Conservation (phyloP, 1,284 basidiomycete genomes). For the Hemileia vastatrix region DNA sequence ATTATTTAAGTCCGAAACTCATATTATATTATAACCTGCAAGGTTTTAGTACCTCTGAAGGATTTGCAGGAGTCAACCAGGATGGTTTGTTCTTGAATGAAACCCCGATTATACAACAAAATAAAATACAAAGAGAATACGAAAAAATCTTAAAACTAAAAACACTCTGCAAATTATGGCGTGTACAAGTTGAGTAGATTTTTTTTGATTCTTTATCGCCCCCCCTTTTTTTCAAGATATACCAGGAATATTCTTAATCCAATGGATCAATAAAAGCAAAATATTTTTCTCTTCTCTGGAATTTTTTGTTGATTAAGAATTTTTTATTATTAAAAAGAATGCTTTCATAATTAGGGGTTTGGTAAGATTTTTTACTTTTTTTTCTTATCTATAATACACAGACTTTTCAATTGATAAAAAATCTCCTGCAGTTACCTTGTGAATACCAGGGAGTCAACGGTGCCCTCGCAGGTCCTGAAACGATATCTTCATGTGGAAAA, state of each 20-base stretch:
- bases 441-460: too few relatives aligned
- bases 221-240: not conserved
- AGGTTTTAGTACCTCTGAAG: slow-evolving; percentile 12
- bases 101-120: slow-evolving; percentile 7
- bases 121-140: slow-evolving; percentile 17
- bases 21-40: too few relatives aligned
- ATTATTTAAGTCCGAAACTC: too few relatives aligned
- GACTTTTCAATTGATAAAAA: too few relatives aligned
- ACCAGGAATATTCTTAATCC: not conserved
- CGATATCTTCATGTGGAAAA: slow-evolving; percentile 13
- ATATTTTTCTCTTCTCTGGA: not conserved
- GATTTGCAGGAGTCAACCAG: slow-evolving; percentile 16
- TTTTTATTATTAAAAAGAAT: slow-evolving; percentile 6
- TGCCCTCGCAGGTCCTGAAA: too few relatives aligned
- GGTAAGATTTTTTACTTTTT: too few relatives aligned
- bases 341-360: slow-evolving; percentile 19
- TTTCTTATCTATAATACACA: too few relatives aligned
- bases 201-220: not conserved
- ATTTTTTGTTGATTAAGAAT: too few relatives aligned
- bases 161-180: slow-evolving; percentile 20
- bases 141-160: slow-evolving; percentile 18
- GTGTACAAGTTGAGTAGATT: slow-evolving; percentile 4
- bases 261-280: not conserved
- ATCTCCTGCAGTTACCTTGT: too few relatives aligned
- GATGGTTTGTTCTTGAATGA: slow-evolving; percentile 21